phyloP scores from a whole-genome alignment of 805 yeast genomes.

The Suhomyces sp. region DNA sequence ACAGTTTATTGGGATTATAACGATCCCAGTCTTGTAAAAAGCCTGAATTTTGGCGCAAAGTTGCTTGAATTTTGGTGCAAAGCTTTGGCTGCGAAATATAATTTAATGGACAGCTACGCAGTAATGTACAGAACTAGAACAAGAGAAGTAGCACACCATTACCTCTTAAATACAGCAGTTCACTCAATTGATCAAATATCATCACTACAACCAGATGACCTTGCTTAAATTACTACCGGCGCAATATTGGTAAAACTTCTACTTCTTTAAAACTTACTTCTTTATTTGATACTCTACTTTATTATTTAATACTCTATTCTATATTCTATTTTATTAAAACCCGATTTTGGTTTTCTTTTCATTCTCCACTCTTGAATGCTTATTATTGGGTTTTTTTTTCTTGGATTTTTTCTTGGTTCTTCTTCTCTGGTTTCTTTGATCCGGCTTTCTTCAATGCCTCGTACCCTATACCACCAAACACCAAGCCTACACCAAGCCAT shows the following conservation, averaged over 20 bases:
- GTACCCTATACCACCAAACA: constrained; percentile 79
- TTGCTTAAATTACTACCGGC: too few species aligned
- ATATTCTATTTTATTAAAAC: neutral
- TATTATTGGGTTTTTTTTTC: neutral
- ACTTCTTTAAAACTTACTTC: too few species aligned
- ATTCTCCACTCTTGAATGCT: too few species aligned
- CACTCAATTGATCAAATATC: too few species aligned
- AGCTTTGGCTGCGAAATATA: neutral
- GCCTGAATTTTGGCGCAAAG: neutral
- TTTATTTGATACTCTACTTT: too few species aligned
- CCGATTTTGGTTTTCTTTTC: too few species aligned
- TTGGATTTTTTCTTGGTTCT: neutral
- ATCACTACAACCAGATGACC: too few species aligned
- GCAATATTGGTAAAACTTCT: too few species aligned
- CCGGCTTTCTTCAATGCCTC: constrained; percentile 55
- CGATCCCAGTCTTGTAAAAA: neutral
- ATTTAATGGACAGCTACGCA: neutral
- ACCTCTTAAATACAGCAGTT: too few species aligned
- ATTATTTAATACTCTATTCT: neutral
- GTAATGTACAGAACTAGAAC: too few species aligned
- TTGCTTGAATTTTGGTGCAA: neutral
- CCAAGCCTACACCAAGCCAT: constrained; percentile 76
- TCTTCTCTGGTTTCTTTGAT: constrained; percentile 11
- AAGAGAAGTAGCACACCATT: too few species aligned
- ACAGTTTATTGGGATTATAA: too few species aligned